A percentile compares a stretch with the other conserved stretches of the same genome.
Conservation (phyloP, 2,329 filamentous ascomycete species). For the Apiospora hydei region DNA sequence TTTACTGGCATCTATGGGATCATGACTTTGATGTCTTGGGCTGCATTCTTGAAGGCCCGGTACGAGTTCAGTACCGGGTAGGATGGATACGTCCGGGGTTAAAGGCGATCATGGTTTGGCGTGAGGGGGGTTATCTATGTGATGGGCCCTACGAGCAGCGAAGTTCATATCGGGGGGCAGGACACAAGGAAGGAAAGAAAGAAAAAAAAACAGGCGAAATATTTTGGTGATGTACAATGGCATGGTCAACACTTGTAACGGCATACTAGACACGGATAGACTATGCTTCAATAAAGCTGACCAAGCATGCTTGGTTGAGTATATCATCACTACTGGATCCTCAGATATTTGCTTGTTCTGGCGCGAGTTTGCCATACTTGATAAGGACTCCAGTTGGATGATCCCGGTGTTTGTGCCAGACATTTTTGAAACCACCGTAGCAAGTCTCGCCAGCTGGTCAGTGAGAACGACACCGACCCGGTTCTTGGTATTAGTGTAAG, state of each 20-base stretch:
- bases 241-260: slow-evolving; percentile 22
- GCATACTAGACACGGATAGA: slow-evolving; percentile 16
- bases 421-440: too few species aligned
- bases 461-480: too few species aligned
- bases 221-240: slow-evolving; percentile 27
- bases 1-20: slow-evolving; percentile 22
- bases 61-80: not conserved
- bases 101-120: slow-evolving; percentile 21
- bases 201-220: slow-evolving; percentile 26
- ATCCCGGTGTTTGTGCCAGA: too few species aligned
- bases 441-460: too few species aligned
- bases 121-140: slow-evolving; percentile 15
- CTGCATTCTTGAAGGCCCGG: not conserved
- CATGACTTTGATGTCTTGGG: slow-evolving; percentile 12
- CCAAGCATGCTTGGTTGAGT: slow-evolving; percentile 15
- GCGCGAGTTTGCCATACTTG: too few species aligned
- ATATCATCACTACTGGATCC: slow-evolving; percentile 14
- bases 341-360: not conserved
- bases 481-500: too few species aligned
- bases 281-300: slow-evolving; percentile 22
- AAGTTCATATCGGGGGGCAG: slow-evolving; percentile 13
- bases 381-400: too few species aligned
- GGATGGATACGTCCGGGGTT: not conserved
- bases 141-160: slow-evolving; percentile 6
- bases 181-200: slow-evolving; percentile 20